phyloP scores from a whole-genome alignment of 495 filamentous ascomycete species.

The Penicillium longicatenatum region DNA sequence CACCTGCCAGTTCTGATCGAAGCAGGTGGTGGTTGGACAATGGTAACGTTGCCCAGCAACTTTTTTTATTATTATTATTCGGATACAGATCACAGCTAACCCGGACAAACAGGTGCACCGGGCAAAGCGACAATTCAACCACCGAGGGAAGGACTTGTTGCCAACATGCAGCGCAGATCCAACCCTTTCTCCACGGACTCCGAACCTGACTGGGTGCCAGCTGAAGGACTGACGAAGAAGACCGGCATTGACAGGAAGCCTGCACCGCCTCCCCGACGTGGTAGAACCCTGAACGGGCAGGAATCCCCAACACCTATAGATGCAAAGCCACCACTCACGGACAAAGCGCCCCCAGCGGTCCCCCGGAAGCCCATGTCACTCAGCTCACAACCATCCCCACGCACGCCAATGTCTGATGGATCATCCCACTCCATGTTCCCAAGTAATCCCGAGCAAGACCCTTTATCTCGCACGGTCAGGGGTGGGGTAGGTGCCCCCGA shows the following conservation, averaged over 20 bases:
- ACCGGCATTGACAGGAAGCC: constrained; percentile 10
- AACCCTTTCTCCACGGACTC: constrained; percentile 77
- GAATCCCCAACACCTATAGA: not conserved
- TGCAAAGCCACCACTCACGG: not conserved
- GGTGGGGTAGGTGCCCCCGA: constrained; percentile 5
- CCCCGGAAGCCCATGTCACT: constrained; percentile 40
- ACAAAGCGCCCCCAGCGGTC: constrained; percentile 29
- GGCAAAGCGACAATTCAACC: constrained; percentile 71
- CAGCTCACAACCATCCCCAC: constrained; percentile 15
- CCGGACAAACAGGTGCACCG: constrained; percentile 56
- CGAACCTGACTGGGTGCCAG: constrained; percentile 74
- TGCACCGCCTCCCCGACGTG: constrained; percentile 17
- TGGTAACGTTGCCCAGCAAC: constrained; percentile 43
- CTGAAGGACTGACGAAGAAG: not conserved
- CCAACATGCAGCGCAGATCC: constrained; percentile 71
- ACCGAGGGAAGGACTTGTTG: constrained; percentile 57
- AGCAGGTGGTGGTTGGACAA: constrained; percentile 96
- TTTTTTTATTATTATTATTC: not conserved
- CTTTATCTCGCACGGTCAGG: not conserved
- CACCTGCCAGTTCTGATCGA: constrained; percentile 85
- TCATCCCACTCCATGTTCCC: not conserved
- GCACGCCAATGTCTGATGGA: not conserved
- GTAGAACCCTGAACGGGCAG: not conserved
- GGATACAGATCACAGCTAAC: constrained; percentile 11
- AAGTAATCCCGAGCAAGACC: not conserved